Evolutionary conservation across 208 protist genomes (phyloP).

Genomic region (Tritrichomonas foetus): DNA sequence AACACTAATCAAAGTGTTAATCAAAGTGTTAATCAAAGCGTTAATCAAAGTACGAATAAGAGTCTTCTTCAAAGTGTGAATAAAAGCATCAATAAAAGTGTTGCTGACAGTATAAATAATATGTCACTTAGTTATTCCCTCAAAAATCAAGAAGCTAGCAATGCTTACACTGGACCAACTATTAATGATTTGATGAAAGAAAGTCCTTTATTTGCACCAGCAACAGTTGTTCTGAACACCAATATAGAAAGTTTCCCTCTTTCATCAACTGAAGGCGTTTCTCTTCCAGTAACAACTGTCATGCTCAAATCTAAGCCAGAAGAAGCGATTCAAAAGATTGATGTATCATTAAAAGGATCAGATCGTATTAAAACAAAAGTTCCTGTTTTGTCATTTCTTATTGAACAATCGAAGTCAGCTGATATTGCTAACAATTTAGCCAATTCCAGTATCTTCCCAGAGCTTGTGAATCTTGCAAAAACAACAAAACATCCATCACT

Average conservation of each 20-base stretch:
- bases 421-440: not conserved
- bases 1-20: too few relatives aligned
- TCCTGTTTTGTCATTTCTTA: not conserved
- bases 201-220: not conserved
- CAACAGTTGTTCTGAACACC: not conserved
- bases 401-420: not conserved
- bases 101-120: too few relatives aligned
- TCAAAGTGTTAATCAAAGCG: too few relatives aligned
- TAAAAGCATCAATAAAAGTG: too few relatives aligned
- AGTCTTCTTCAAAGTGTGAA: too few relatives aligned
- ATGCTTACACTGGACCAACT: too few relatives aligned
- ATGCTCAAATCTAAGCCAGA: too few relatives aligned
- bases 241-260: not conserved
- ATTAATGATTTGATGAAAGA: not conserved
- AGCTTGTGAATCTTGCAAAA: not conserved
- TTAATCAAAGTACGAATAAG: too few relatives aligned
- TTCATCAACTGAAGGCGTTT: not conserved
- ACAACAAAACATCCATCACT: not conserved
- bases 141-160: too few relatives aligned
- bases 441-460: not conserved
- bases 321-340: not conserved
- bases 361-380: not conserved
- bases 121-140: too few relatives aligned
- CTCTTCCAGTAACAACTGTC: too few relatives aligned
- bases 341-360: not conserved